These are phyloP conservation scores for Scheffersomyces stambukii DNA, from an alignment of 1,139 yeast genomes.

Conservation along the genomic window DNA sequence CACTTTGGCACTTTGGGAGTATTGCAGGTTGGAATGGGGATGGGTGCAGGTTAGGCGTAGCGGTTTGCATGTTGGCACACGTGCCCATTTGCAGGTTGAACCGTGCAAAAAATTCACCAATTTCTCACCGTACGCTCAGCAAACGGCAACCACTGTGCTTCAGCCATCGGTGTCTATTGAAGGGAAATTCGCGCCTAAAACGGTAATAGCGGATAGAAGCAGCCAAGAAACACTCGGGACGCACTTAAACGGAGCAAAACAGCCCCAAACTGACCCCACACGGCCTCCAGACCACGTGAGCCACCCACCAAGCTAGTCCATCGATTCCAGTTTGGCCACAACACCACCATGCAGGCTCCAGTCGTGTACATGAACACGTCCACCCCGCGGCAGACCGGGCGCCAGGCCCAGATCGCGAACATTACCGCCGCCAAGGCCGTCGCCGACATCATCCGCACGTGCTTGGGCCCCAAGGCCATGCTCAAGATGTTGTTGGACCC, in stretches of 20 bases:
- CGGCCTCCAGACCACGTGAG: neutral
- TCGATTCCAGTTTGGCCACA: no score
- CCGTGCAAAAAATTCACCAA: conserved; percentile 1
- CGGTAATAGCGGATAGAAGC: no score
- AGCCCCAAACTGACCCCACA: conserved; percentile 1
- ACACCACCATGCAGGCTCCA: conserved; percentile 49
- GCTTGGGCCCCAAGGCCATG: conserved; percentile 99
- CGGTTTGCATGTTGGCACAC: neutral
- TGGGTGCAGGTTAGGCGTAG: neutral
- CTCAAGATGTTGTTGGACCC: conserved; percentile 96
- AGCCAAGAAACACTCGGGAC: conserved; percentile 1
- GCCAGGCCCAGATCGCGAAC: conserved; percentile 94
- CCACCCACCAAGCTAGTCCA: neutral
- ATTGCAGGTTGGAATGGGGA: conserved; percentile 1
- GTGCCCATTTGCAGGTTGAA: neutral
- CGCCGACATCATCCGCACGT: conserved; percentile 94
- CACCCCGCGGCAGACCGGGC: conserved; percentile 92
- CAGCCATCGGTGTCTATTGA: no score
- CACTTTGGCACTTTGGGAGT: neutral
- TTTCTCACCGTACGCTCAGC: neutral
- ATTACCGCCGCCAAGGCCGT: conserved; percentile 99
- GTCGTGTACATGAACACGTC: conserved; percentile 64
- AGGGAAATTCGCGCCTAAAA: no score
- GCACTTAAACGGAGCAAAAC: conserved; percentile 1
- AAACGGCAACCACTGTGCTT: no score